Conservation (phyloP, 805 yeast species). For the Wickerhamomyces silvicola region DNA sequence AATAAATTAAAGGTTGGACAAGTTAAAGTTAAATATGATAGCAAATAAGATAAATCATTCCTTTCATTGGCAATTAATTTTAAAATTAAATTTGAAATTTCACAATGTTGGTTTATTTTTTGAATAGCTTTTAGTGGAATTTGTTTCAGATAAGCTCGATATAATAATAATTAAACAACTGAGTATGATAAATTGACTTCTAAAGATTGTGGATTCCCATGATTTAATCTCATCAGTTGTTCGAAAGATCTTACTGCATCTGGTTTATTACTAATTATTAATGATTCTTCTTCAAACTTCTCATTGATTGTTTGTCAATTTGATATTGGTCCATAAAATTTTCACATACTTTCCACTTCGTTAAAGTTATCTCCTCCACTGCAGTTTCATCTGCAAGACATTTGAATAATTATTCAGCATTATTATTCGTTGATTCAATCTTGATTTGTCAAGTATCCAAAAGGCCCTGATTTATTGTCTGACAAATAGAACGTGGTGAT, state of each 20-base stretch:
- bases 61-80: constrained; percentile 4
- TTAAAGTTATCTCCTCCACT: constrained; percentile 26
- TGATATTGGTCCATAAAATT: constrained; percentile 30
- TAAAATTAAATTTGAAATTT: constrained; percentile 14
- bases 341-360: constrained; percentile 28
- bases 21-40: constrained; percentile 26
- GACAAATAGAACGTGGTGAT: constrained; percentile 8
- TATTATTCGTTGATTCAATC: too few relatives aligned
- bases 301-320: constrained; percentile 26
- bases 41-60: constrained; percentile 24
- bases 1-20: constrained; percentile 29
- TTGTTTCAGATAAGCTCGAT: constrained; percentile 25
- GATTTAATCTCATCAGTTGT: constrained; percentile 16
- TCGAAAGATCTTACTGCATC: constrained; percentile 1
- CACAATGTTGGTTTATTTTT: constrained; percentile 20
- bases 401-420: constrained; percentile 11
- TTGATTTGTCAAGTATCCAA: too few relatives aligned
- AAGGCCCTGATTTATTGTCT: too few relatives aligned
- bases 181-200: constrained; percentile 25
- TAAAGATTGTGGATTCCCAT: constrained; percentile 25
- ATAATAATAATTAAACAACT: constrained; percentile 22
- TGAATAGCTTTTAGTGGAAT: constrained; percentile 24
- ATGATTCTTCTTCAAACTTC: constrained; percentile 9
- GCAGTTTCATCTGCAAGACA: constrained; percentile 23
- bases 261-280: background rate